Base-by-base conservation (phyloP, 164 flowering plant species). In the Umbellularia californica region DNA sequence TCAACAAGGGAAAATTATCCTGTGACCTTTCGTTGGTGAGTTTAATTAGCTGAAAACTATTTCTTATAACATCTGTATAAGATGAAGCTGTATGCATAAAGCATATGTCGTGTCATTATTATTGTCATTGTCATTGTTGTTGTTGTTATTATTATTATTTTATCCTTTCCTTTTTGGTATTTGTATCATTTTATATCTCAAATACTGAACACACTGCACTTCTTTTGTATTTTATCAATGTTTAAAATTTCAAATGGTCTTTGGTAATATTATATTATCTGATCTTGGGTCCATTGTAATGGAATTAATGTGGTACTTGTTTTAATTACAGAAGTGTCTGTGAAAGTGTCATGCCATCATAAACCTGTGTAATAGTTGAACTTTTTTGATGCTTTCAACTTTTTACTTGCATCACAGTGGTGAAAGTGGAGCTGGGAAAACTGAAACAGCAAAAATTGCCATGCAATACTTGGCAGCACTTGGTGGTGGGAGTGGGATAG, bases 361-460 rank as follows among this genome's bases (percentile, higher is more conserved):
- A 15, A 55, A 55, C 20, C 60, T 55, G 13, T 14, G 17, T 55
- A 15, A 55, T 15, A 55, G 60, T 3, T 55, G n/a, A 55, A 55
- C 60, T 20, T 55, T 55, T 0, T 55, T 55, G 60, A 55, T 41
- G 47, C 7, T 41, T 74, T 73, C 63, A 58, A 69, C 51, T 25
- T 24, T 14, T 64, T 27, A 68, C 70, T 62, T 55, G 15, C 72
- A 23, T 73, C 75, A 17, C 85, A 93, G 98, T 83, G 97, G 97
- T 69, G 97, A 92, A 84, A 93, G 94, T 81, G 98, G 98, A 76
- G 88, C 98, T 82, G 98, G 98, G 69, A 93, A 93, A 83, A 92
- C 97, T 28, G 95, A 92, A 80, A 89, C 97, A 73, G 97, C 94
- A 73, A 93, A 88, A 79, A 78, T 87, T 75, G 92, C 90, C 24